Percentiles rank a stretch among this genome's conserved stretches.
These are phyloP conservation scores for Talaromyces pinophilus DNA, from an alignment of 2,329 filamentous ascomycete genomes.

Conservation along the genomic window DNA sequence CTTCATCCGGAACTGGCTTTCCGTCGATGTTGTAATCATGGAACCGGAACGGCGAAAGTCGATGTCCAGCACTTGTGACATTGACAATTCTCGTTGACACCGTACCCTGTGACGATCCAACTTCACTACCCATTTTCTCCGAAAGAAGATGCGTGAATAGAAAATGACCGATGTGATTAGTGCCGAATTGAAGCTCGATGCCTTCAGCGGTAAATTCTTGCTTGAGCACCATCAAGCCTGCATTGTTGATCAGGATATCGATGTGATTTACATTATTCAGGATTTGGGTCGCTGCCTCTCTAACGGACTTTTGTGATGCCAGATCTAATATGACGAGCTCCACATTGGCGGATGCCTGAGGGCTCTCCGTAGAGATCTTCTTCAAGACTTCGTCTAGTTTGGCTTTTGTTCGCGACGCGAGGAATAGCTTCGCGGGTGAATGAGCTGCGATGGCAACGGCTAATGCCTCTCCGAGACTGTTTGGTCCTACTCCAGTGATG, in stretches of 20 bases:
- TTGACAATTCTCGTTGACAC: constrained; percentile 29
- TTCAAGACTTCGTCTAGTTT: constrained; percentile 37
- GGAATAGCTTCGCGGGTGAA: constrained; percentile 36
- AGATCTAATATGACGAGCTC: constrained; percentile 15
- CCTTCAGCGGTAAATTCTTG: constrained; percentile 33
- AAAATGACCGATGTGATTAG: constrained; percentile 40
- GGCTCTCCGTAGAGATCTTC: constrained; percentile 25
- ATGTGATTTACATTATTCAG: constrained; percentile 21
- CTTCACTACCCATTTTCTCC: constrained; percentile 19
- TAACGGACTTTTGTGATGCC: constrained; percentile 16
- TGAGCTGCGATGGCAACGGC: constrained; percentile 38
- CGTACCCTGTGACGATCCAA: constrained; percentile 5
- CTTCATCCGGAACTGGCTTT: constrained; percentile 22
- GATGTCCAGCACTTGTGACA: constrained; percentile 29
- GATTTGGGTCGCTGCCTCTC: constrained; percentile 2
- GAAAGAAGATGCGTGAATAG: constrained; percentile 26
- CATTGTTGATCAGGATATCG: constrained; percentile 39
- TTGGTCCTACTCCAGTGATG: constrained; percentile 42
- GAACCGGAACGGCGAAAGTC: constrained; percentile 33
- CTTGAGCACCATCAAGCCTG: constrained; percentile 36
- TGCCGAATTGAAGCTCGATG: constrained; percentile 38
- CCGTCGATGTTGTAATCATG: constrained; percentile 34
- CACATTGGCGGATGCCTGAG: constrained; percentile 22
- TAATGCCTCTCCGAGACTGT: constrained; percentile 38
- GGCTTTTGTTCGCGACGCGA: constrained; percentile 39